Base-by-base conservation (phyloP, 768 basidiomycete genomes). In the Cystofilobasidium ferigula region DNA sequence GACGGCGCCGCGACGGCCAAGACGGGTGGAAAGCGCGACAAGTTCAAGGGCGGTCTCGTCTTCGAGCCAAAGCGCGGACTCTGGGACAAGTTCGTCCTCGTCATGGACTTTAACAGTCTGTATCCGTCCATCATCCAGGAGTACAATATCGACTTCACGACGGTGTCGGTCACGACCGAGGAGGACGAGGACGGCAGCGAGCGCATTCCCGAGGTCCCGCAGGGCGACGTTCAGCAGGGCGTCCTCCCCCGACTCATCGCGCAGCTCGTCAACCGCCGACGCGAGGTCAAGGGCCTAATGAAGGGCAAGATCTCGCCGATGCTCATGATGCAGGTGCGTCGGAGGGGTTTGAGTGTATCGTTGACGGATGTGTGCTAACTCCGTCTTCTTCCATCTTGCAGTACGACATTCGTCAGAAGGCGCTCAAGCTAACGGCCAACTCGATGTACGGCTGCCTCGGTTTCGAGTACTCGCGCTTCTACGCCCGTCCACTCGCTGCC, bases 371-470 rank as follows among this genome's bases (percentile, higher is more conserved):
- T 10, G 2, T 14, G 26, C 24, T 48, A n/a, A 48, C 28, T 22
- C 20, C 10, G 14, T 34, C n/a, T 38, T 18, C 38, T 13, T 53
- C 43, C 34, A 5, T n/a, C 36, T 4, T 38, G 47, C 72, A 97
- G 89, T 98, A 86, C 73, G 92, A 99, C 72, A 95, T 98, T 78
- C 92, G 91, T 74, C 95, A 99, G 71, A 86, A 89, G 76, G 95
- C 95, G 0, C 80, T 98, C 58, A 98, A 98, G 78, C 84, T 98
- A 38, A 99, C 95, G 5, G 95, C 95, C 57, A 98, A 99, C 79
- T 93, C 89, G 80, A 99, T 98, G 95, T 99, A 99, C 76, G 95
- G 95, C 22, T 99, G 95, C 80, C 85, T 99, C 26, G 95, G 95
- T 57, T 98, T 97, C 74, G 91, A 93, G 73, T 88, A 91, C 71